Evolutionary conservation across 495 filamentous ascomycete genomes (phyloP), one percentile per base, ranked within the genome.

Genomic region (Aspergillus conjunctus): DNA sequence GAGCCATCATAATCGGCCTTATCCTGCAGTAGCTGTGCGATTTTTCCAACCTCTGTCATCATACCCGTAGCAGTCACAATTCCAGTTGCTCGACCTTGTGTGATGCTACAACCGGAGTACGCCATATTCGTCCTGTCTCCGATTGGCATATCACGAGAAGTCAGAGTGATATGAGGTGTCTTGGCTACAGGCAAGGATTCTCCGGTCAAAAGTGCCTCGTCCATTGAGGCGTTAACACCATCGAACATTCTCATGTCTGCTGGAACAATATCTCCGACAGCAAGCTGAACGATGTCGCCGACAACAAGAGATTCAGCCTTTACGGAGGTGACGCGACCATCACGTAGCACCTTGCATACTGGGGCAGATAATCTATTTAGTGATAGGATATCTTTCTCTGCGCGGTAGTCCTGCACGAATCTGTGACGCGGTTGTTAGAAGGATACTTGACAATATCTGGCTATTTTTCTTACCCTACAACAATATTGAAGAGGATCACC

Each of bases 301-400:
- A 90, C 88, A 5, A 93, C 87, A 46, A 94, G 79, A 46, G 91
- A 84, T 22, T 83, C 79, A 49, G 90, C 89, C 18, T 89, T 83
- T 53, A 94, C 79, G 20, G 83, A 83, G 26, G 79, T 70, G 12
- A 82, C 79, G 45, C 83, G 81, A 1, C 90, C 89, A 68, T 92
- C 85, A 43, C 92, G 87, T 6, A 96, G 74, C 4, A 89, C 91
- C 57, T 78, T 84, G 31, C 92, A 92, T 61, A 87, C 86, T 51
- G 92, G 92, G 3, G 91, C 90, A 1, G 88, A 91, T 8, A 95
- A 79, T 31, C 86, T 85, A 39, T 89, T 78, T 12, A 96, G 79
- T 21, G 90, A 89, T 45, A 93, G 85, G 81, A 95, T 93, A 59
- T 88, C 92, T 77, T 93, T 90, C 68, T 93, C 91, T 22, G 92